Evolutionary conservation across 805 yeast species (phyloP), one percentile per base, ranked within the genome.

Genomic region (Alloascoidea africana): DNA sequence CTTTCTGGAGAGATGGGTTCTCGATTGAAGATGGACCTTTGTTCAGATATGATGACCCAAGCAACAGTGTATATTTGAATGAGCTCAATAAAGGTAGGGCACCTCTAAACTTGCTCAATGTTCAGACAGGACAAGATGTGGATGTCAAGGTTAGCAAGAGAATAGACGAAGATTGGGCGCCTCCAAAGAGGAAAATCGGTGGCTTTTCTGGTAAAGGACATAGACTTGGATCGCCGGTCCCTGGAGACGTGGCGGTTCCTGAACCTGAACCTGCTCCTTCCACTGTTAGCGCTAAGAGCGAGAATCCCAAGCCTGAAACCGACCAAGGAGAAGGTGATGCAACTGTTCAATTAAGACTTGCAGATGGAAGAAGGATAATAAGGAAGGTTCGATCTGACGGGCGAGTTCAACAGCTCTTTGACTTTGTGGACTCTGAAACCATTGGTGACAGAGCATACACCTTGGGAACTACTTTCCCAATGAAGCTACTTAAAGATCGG

Each of bases 1-100:
- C 94, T 0, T 89, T 91, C 55, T 91, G 98, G 98, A 79, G 76
- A 47, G 89, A 91, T 50, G 98, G 98, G 1, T 91, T 91, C 59
- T 84, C 85, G 44, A 86, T 91, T 17, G 97, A 91, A 19, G 95
- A 87, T 36, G 97, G 97, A 2, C 72, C 73, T 16, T 66, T 91
- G 39, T 78, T 70, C 54, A 66, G 91, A 41, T 91, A 86, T 54
- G 96, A 89, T 50, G 97, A 91, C 54, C 95, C 95, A 4, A 74
- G 70, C n/a, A 91, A 89, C 54, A 76, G 76, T 36, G 70, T 67
- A 34, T 80, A 83, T 45, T 63, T 91, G 48, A 68, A 75, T 44
- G 91, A 87, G 46, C 68, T 91, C 57, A 81, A 83, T 51, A 69
- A 76, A 39, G 98, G 98, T 5, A 68, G 93, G 41, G 98, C 96